Conservation (phyloP, 1,284 basidiomycete genomes). For the Cutaneotrichosporon sp. region DNA sequence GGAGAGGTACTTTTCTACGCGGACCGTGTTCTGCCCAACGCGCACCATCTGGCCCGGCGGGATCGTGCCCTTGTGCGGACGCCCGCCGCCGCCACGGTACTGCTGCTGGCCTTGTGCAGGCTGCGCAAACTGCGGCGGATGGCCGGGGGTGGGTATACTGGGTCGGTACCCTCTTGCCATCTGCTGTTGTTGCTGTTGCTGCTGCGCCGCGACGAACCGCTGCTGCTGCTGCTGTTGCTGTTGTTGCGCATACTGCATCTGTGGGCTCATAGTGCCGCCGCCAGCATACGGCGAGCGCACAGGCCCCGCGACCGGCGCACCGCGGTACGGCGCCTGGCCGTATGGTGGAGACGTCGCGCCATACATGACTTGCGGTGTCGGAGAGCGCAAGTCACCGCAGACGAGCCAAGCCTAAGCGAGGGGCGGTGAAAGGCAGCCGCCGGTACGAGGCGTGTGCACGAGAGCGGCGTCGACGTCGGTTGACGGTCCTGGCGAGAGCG, state of each 20-base stretch:
- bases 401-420: no score
- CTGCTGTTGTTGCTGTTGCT: conserved; percentile 1
- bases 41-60: conserved; percentile 74
- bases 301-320: not conserved
- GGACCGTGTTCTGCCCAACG: conserved; percentile 83
- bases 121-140: not conserved
- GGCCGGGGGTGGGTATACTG: no score
- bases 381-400: no score
- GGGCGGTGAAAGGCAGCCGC: no score
- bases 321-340: not conserved
- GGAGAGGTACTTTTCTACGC: conserved; percentile 81
- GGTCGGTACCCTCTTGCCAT: not conserved
- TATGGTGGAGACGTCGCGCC: not conserved
- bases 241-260: conserved; percentile 1
- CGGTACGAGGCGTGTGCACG: no score
- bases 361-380: no score
- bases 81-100: not conserved
- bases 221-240: conserved; percentile 1
- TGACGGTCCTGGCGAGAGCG: no score
- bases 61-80: conserved; percentile 48
- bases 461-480: no score
- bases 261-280: not conserved
- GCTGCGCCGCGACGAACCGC: not conserved
- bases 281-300: not conserved
- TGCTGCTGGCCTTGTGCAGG: conserved; percentile 1